Base-by-base conservation (phyloP, 179 eudicot genomes). In the Spinacia oleracea region DNA sequence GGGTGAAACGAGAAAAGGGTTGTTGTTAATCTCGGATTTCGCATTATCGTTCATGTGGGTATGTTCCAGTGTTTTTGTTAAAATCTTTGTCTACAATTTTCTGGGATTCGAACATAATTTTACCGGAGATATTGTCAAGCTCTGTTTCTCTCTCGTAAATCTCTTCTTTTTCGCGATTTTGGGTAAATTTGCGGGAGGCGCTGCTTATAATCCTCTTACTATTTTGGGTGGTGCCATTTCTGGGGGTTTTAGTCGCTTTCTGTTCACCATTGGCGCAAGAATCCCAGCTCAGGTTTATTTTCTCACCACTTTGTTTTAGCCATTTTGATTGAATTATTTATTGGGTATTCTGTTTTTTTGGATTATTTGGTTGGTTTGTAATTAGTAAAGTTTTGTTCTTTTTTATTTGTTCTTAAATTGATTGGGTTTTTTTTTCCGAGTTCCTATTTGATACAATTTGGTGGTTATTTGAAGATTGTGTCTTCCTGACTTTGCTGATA, bases 241-340 rank as follows among this genome's bases (percentile, higher is more conserved):
- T 74, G 97, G 91, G 10, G 88, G 86, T 84, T 91, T 89, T 76
- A 48, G 59, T 11, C 79, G 56, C 29, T 89, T 93, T 80, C 81
- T 94, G 79, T 86, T 94, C 88, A 84, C 82, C 65, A 66, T 91
- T 81, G 91, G 91, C 34, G 92, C 88, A 27, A 86, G 98, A 81
- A 90, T 92, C 55, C 98, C 98, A 68, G 92, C 92, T 73, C 97
- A 94, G 98, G 98, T 94, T 6, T 73, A 15, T 66, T 72, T 74
- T 31, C 45, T 80, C 12, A 50, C 6, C 31, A 35, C 62, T 16
- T 50, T 70, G 29, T 5, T 4, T 58, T 10, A 9, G 4, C 50
- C 35, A 15, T 64, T 42, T 79, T 40, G 21, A 60, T 58, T 32
- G 5, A 14, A 14, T 75, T 43, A 14, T 4, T 68, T 68, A 27